Evolutionary conservation across 768 basidiomycete species (phyloP).

Genomic region (Rhodotorula diobovata): DNA sequence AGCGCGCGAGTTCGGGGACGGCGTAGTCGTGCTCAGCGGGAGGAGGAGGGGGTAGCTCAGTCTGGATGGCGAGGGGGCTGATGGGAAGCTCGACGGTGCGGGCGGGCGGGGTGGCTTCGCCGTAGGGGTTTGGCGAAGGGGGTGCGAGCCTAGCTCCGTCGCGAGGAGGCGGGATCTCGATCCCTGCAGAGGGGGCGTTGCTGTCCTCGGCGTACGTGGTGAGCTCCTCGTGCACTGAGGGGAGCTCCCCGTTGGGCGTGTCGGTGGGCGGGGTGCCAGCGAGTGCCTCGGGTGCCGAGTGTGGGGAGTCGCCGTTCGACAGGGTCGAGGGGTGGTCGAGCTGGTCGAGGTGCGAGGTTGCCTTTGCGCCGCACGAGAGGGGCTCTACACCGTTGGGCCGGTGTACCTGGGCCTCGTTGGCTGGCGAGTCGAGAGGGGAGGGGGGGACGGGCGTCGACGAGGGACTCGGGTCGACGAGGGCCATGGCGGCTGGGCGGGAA

Average conservation of each 20-base stretch:
- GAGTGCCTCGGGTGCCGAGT: neutral
- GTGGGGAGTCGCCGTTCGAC: neutral
- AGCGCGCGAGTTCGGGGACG: neutral
- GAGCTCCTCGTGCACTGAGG: neutral
- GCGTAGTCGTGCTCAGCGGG: neutral
- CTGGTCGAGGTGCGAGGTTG: constrained; percentile 15
- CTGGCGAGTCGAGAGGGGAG: neutral
- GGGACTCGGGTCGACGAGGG: neutral
- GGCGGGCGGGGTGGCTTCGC: constrained; percentile 10
- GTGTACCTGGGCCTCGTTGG: neutral
- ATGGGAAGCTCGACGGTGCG: neutral
- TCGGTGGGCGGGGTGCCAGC: neutral
- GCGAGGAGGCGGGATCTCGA: neutral
- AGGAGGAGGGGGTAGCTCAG: neutral
- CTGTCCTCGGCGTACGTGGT: neutral
- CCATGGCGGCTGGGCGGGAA: neutral
- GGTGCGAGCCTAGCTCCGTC: neutral
- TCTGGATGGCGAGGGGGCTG: neutral
- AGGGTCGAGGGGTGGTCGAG: neutral
- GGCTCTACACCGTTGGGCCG: neutral
- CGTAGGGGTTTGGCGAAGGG: constrained; percentile 1
- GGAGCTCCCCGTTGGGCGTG: neutral
- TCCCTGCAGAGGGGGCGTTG: neutral
- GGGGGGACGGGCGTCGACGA: neutral
- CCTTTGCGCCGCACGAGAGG: neutral